Conservation (phyloP, 805 yeast species). For the Wickerhamiella siamensis region DNA sequence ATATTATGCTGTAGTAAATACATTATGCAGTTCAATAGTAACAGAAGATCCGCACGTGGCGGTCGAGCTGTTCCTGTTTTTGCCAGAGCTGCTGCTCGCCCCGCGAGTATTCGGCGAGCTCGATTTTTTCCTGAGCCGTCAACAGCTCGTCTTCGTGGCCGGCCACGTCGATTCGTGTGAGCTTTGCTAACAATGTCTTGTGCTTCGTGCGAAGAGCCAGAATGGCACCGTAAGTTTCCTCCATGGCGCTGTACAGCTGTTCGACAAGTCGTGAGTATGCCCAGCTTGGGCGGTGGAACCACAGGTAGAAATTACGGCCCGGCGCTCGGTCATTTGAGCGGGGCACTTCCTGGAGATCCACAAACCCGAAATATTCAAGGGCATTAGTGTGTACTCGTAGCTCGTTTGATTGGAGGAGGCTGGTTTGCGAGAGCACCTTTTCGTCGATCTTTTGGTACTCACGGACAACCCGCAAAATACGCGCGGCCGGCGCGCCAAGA, state of each 20-base stretch:
- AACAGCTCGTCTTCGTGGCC: slow-evolving; percentile 66
- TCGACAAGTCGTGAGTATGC: slow-evolving; percentile 35
- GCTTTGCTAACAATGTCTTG: slow-evolving; percentile 56
- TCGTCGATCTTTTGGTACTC: slow-evolving; percentile 66
- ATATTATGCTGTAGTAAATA: slow-evolving; percentile 12
- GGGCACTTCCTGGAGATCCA: slow-evolving; percentile 89
- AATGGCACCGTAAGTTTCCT: slow-evolving; percentile 26
- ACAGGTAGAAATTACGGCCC: slow-evolving; percentile 69
- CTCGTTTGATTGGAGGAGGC: slow-evolving; percentile 62
- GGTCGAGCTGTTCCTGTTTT: slow-evolving; percentile 24
- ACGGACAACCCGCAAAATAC: slow-evolving; percentile 66
- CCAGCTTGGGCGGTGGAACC: slow-evolving; percentile 48
- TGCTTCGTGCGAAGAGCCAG: slow-evolving; percentile 38
- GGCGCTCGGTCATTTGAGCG: slow-evolving; percentile 86
- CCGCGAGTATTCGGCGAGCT: slow-evolving; percentile 39
- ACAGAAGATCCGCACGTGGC: slow-evolving; percentile 26
- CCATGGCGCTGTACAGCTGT: slow-evolving; percentile 36
- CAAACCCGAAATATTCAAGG: slow-evolving; percentile 50
- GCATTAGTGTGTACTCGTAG: slow-evolving; percentile 58
- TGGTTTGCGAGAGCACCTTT: slow-evolving; percentile 59
- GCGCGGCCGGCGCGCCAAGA: slow-evolving; percentile 39
- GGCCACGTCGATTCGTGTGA: slow-evolving; percentile 79
- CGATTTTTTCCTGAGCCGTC: slow-evolving; percentile 60
- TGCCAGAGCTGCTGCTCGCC: slow-evolving; percentile 24
- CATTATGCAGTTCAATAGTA: slow-evolving; percentile 22